These are phyloP conservation scores for Jacaranda copaia DNA, from an alignment of 257 asterid species.

Conservation along the genomic window DNA sequence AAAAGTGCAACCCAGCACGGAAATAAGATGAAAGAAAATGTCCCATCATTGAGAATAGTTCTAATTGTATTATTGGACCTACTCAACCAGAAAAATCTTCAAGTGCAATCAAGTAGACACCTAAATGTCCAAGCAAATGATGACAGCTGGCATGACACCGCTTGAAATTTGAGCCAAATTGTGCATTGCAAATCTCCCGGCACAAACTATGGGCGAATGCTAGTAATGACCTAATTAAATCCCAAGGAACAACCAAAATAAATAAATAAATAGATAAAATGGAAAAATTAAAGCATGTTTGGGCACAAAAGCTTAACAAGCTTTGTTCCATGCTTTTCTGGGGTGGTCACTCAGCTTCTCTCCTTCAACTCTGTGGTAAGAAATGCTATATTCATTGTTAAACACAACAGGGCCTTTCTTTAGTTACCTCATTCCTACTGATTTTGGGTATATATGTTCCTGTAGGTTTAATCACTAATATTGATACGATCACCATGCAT, in stretches of 20 bases:
- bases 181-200: slow-evolving; percentile 10
- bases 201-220: not conserved
- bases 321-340: no score
- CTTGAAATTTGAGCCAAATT: not conserved
- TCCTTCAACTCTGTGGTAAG: no score
- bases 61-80: not conserved
- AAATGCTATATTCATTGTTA: not conserved
- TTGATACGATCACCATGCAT: not conserved
- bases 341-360: not conserved
- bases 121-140: not conserved
- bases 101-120: not conserved
- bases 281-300: no score
- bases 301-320: no score
- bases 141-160: not conserved
- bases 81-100: slow-evolving; percentile 5
- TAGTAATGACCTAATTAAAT: no score
- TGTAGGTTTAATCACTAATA: not conserved
- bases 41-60: not conserved
- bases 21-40: slow-evolving; percentile 10
- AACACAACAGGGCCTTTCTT: not conserved
- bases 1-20: not conserved
- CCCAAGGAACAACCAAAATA: no score
- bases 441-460: not conserved
- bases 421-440: not conserved
- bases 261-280: no score